Conservation (phyloP, 805 yeast genomes). For the Cyberlindnera bimundalis region DNA sequence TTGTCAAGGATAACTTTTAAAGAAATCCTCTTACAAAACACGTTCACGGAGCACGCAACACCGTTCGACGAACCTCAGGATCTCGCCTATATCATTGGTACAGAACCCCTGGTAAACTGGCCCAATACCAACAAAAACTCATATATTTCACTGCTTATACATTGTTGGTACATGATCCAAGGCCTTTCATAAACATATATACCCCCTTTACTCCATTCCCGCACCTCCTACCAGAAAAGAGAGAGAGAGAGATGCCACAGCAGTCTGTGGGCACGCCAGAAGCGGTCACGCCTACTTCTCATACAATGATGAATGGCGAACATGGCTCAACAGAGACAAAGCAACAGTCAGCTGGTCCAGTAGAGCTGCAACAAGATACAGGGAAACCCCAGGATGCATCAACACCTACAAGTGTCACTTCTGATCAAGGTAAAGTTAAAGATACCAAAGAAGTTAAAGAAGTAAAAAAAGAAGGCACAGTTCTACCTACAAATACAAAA, state of each 20-base stretch:
- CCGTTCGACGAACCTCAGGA: too few species aligned
- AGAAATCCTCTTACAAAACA: too few species aligned
- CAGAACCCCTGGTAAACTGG: too few species aligned
- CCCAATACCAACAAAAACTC: too few species aligned
- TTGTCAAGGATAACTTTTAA: too few species aligned
- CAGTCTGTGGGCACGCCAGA: neutral
- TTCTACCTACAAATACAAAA: slow-evolving; percentile 24
- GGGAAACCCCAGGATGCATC: neutral
- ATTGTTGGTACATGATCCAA: neutral
- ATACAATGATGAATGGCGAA: neutral
- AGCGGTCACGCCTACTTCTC: neutral
- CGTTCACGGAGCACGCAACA: too few species aligned
- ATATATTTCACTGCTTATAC: neutral
- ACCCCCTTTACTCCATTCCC: too few species aligned
- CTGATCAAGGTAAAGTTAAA: neutral
- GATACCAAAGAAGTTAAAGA: slow-evolving; percentile 16
- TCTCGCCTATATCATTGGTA: too few species aligned
- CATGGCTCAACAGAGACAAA: neutral
- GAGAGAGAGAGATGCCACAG: neutral
- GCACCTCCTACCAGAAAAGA: too few species aligned
- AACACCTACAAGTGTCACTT: neutral
- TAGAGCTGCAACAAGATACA: neutral
- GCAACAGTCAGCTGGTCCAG: neutral
- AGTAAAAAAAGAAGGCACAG: slow-evolving; percentile 16
- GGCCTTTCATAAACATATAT: neutral